Conservation (phyloP, 305 asterid species). For the Solanum chacoense region DNA sequence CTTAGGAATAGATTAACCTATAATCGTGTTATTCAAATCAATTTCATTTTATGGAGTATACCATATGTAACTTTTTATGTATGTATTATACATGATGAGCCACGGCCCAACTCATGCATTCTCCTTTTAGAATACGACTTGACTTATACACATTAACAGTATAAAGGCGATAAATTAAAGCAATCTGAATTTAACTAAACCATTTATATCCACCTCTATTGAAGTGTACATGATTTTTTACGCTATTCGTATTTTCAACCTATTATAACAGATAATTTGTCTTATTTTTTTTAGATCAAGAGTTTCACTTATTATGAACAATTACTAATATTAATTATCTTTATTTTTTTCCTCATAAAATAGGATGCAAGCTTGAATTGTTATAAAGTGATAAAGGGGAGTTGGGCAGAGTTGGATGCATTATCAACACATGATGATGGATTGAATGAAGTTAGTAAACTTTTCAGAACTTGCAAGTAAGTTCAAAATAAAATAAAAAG, state of each 20-base stretch:
- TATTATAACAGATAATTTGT: not conserved
- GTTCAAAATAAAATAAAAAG: not conserved
- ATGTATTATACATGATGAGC: not conserved
- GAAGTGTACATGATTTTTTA: not conserved
- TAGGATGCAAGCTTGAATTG: constrained; percentile 65
- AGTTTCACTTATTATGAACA: not conserved
- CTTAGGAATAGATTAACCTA: not conserved
- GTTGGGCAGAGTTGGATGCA: constrained; percentile 57
- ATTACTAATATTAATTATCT: not conserved
- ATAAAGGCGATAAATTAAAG: not conserved
- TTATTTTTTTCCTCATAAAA: not conserved
- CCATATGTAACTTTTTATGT: not conserved
- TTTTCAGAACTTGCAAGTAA: constrained; percentile 70
- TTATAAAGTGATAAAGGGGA: constrained; percentile 52
- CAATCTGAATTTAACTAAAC: not conserved
- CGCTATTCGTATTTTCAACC: not conserved
- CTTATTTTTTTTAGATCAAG: not conserved
- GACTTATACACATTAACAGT: not conserved
- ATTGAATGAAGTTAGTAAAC: constrained; percentile 34
- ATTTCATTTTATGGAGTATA: not conserved
- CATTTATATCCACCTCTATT: not conserved
- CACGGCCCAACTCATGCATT: not conserved
- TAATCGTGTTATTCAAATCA: not conserved
- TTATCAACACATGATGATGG: constrained; percentile 22
- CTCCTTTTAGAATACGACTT: not conserved